A percentile compares a stretch with the other conserved stretches of the same genome.
These are phyloP conservation scores for Fusarium miscanthi DNA, from an alignment of 2,329 filamentous ascomycete species.

Conservation along the genomic window DNA sequence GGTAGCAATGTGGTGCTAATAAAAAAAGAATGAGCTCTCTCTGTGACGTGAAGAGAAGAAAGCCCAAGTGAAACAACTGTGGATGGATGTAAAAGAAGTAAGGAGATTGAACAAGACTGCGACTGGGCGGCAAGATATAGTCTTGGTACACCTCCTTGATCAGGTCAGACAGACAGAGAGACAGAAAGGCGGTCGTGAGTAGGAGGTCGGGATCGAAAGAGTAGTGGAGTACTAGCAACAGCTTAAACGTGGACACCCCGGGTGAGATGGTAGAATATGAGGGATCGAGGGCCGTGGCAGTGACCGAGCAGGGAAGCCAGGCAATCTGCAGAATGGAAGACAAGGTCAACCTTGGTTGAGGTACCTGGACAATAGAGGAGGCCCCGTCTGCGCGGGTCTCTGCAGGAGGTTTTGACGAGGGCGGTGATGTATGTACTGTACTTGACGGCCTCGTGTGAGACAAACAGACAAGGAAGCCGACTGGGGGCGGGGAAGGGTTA, in stretches of 20 bases:
- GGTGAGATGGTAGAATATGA: constrained; percentile 33
- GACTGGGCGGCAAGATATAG: constrained; percentile 38
- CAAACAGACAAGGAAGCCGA: constrained; percentile 13
- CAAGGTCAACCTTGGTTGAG: constrained; percentile 1
- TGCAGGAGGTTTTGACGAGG: constrained; percentile 27
- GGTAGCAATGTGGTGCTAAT: constrained; percentile 12
- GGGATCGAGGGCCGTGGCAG: constrained; percentile 27
- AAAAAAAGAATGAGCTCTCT: constrained; percentile 3
- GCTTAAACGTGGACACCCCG: constrained; percentile 31
- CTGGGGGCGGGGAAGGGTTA: constrained; percentile 22
- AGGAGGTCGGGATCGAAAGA: constrained; percentile 43
- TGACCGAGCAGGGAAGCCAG: constrained; percentile 18
- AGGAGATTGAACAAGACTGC: constrained; percentile 18
- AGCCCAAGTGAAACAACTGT: constrained; percentile 10
- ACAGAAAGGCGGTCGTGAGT: constrained; percentile 44
- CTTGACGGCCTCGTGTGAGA: constrained; percentile 30
- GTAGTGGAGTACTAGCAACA: constrained; percentile 37
- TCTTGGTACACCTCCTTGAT: constrained; percentile 33
- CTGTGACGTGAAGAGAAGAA: constrained; percentile 10
- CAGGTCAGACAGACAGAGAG: constrained; percentile 40
- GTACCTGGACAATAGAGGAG: constrained; percentile 12
- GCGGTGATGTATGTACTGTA: constrained; percentile 25
- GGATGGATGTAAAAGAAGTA: constrained; percentile 22
- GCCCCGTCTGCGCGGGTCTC: constrained; percentile 40
- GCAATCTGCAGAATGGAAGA: constrained; percentile 22